Evolutionary conservation across 2,329 filamentous ascomycete genomes (phyloP).

Genomic region (Pseudopithomyces maydicus): DNA sequence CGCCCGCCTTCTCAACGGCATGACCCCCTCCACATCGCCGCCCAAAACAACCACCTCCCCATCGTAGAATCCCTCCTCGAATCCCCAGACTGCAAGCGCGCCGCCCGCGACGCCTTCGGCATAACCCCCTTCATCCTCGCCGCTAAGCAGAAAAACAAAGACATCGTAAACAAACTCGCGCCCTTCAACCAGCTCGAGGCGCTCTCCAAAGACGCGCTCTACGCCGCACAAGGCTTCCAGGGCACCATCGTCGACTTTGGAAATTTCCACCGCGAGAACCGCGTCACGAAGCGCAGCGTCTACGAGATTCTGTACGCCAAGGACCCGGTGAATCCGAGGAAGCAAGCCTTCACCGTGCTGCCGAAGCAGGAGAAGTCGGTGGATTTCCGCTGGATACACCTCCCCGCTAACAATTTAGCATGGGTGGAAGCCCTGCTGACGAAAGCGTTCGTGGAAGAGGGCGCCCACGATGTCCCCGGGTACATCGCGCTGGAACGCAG

Average conservation of each 20-base stretch:
- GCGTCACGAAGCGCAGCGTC: conserved; percentile 36
- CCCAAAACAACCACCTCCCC: conserved; percentile 40
- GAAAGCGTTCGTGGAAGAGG: conserved; percentile 68
- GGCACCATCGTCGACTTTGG: conserved; percentile 48
- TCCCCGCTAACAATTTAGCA: conserved; percentile 58
- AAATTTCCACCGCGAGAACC: conserved; percentile 43
- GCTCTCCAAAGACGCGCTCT: conserved; percentile 39
- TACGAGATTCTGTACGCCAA: conserved; percentile 44
- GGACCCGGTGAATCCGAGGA: conserved; percentile 38
- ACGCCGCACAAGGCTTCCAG: conserved; percentile 44
- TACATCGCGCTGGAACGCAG: conserved; percentile 67
- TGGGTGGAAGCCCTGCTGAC: conserved; percentile 69
- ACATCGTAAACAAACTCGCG: conserved; percentile 49
- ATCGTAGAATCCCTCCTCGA: conserved; percentile 45
- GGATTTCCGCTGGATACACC: conserved; percentile 52
- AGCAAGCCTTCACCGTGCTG: conserved; percentile 42
- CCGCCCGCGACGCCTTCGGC: conserved; percentile 50
- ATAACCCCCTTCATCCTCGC: conserved; percentile 51
- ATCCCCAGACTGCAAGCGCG: conserved; percentile 41
- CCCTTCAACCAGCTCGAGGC: conserved; percentile 48
- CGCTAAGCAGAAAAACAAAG: conserved; percentile 45
- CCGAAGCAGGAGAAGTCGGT: conserved; percentile 49
- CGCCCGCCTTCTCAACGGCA: conserved; percentile 37
- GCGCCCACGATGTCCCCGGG: conserved; percentile 64
- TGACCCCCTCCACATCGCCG: conserved; percentile 47